Conservation (phyloP, 78 protist genomes). For the Dictyostelium capitatum region DNA sequence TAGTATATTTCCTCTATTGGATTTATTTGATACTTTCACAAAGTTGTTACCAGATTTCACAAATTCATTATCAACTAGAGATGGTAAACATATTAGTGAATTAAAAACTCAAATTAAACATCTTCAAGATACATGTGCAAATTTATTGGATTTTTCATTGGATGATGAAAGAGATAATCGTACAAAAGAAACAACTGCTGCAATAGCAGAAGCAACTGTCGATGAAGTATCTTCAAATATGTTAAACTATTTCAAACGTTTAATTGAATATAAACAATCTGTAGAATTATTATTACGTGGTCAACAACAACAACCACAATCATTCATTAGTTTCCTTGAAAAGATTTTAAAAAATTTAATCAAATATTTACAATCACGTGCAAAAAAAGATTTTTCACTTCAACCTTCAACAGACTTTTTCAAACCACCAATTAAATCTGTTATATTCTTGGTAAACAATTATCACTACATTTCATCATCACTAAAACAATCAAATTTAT, state of each 20-base stretch:
- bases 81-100: slow-evolving; percentile 67
- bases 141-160: slow-evolving; percentile 41
- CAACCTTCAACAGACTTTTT: slow-evolving; percentile 34
- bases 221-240: slow-evolving; percentile 66
- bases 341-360: slow-evolving; percentile 33
- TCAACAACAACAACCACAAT: neutral
- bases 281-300: slow-evolving; percentile 53
- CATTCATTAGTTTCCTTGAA: slow-evolving; percentile 48
- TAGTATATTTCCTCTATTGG: slow-evolving; percentile 63
- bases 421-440: slow-evolving; percentile 17
- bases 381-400: slow-evolving; percentile 31
- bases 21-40: slow-evolving; percentile 57
- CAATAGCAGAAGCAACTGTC: slow-evolving; percentile 39
- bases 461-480: slow-evolving; percentile 45
- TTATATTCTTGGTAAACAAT: slow-evolving; percentile 48
- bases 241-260: slow-evolving; percentile 70
- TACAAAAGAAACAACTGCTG: neutral
- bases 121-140: slow-evolving; percentile 31
- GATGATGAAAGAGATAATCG: slow-evolving; percentile 27
- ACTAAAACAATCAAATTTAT: neutral
- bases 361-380: slow-evolving; percentile 37
- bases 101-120: slow-evolving; percentile 23
- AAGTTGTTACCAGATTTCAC: slow-evolving; percentile 54
- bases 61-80: slow-evolving; percentile 12
- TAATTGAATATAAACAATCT: slow-evolving; percentile 53